phyloP scores from a whole-genome alignment of 148 eudicot species.

The Limonium bicolor region DNA sequence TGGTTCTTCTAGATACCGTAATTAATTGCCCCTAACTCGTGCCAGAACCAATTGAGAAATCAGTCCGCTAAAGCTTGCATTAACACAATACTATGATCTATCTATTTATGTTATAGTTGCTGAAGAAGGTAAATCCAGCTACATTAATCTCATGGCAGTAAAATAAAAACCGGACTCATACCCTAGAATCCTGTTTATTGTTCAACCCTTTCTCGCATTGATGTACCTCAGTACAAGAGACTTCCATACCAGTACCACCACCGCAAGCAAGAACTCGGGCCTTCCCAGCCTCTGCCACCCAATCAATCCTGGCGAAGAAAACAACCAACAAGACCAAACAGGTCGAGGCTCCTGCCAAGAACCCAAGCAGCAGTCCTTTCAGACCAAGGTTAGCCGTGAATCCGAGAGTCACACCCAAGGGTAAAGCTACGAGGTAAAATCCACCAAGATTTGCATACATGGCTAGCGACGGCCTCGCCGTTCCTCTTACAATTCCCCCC shows the following conservation, averaged over 20 bases:
- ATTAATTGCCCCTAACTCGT: too few species aligned
- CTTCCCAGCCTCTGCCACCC: conserved; percentile 52
- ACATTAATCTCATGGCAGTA: too few species aligned
- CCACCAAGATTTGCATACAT: conserved; percentile 59
- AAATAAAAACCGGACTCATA: too few species aligned
- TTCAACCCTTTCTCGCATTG: neutral
- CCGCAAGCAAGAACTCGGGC: conserved; percentile 33
- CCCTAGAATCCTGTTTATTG: neutral
- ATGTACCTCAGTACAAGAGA: neutral
- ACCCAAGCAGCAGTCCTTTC: conserved; percentile 53
- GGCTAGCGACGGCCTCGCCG: conserved; percentile 60
- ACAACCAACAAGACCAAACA: conserved; percentile 44
- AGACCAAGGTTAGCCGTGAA: conserved; percentile 52
- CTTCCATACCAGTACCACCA: neutral
- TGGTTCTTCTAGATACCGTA: too few species aligned
- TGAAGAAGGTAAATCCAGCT: too few species aligned
- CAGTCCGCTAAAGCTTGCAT: too few species aligned
- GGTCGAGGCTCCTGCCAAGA: conserved; percentile 37
- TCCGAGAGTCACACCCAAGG: conserved; percentile 37
- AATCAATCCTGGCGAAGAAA: conserved; percentile 44
- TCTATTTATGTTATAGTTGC: too few species aligned
- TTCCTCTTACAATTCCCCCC: conserved; percentile 66
- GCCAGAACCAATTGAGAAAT: too few species aligned
- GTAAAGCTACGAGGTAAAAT: conserved; percentile 65
- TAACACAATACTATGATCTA: too few species aligned